These are phyloP conservation scores for Mycena maculata DNA, from an alignment of 768 basidiomycete species.

Conservation along the genomic window DNA sequence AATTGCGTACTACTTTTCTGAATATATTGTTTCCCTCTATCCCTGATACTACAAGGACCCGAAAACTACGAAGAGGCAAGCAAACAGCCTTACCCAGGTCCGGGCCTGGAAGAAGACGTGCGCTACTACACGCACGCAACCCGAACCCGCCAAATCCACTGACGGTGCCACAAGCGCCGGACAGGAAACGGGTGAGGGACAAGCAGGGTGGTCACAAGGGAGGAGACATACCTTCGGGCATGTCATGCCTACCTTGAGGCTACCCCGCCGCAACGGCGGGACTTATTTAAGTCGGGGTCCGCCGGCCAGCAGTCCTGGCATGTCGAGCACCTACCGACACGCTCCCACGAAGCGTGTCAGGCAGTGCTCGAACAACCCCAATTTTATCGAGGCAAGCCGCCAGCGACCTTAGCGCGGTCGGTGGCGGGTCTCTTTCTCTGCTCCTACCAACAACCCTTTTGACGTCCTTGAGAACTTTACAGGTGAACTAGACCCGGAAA, in stretches of 20 bases:
- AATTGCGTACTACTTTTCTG: too few relatives aligned
- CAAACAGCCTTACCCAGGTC: slow-evolving; percentile 36
- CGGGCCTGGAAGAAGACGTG: too few relatives aligned
- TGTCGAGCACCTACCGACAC: background rate
- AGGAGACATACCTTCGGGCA: background rate
- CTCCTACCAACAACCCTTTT: background rate
- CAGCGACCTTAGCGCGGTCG: background rate
- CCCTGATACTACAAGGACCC: too few relatives aligned
- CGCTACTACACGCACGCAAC: too few relatives aligned
- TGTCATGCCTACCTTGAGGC: background rate
- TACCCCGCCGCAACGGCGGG: background rate
- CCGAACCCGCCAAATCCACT: too few relatives aligned
- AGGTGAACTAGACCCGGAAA: background rate
- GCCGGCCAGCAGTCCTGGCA: background rate
- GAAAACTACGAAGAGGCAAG: too few relatives aligned
- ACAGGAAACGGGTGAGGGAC: background rate
- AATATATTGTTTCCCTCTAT: too few relatives aligned
- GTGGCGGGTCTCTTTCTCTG: background rate
- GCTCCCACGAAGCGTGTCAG: background rate
- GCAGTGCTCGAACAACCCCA: background rate
- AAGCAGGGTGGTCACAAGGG: background rate
- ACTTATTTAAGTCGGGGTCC: background rate
- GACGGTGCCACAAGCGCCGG: too few relatives aligned
- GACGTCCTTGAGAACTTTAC: background rate
- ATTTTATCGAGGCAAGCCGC: background rate